These are phyloP conservation scores for Ephemerocybe angulata DNA, from an alignment of 768 basidiomycete genomes.

Conservation along the genomic window DNA sequence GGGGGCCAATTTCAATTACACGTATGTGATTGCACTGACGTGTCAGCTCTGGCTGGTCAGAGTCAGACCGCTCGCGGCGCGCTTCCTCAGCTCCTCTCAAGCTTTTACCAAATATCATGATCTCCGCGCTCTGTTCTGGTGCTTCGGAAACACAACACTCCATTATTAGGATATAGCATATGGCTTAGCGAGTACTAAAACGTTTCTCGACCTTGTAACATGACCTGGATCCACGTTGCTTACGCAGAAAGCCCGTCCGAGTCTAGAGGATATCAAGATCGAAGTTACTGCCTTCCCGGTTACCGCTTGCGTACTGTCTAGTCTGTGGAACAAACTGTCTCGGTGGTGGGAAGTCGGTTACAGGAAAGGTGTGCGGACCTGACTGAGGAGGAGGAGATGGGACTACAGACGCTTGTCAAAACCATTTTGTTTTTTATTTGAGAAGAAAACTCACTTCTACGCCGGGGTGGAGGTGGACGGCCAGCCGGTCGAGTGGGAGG, in stretches of 20 bases:
- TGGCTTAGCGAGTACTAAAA: too few species aligned
- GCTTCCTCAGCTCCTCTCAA: too few species aligned
- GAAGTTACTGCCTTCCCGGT: slow-evolving; percentile 68
- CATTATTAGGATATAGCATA: too few species aligned
- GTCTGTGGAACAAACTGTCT: slow-evolving; percentile 49
- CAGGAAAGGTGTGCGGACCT: slow-evolving; percentile 70
- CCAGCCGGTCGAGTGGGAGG: slow-evolving; percentile 27
- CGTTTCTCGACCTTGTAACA: too few species aligned
- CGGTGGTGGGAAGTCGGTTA: slow-evolving; percentile 76
- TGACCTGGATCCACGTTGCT: too few species aligned
- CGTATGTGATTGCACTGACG: slow-evolving; percentile 39
- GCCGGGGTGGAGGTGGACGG: slow-evolving; percentile 22
- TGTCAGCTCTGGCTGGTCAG: slow-evolving; percentile 39
- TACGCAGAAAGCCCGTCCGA: background rate
- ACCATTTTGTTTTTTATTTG: slow-evolving; percentile 13
- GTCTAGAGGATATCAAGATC: slow-evolving; percentile 42
- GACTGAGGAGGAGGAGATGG: slow-evolving; percentile 55
- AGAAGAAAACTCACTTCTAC: slow-evolving; percentile 44
- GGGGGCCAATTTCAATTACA: background rate
- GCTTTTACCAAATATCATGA: too few species aligned
- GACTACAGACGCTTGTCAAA: slow-evolving; percentile 26
- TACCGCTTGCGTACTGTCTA: slow-evolving; percentile 64
- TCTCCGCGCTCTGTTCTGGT: too few species aligned
- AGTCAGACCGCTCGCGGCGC: too few species aligned
- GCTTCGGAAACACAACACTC: too few species aligned